A percentile compares a stretch with the other conserved stretches of the same genome.
These are phyloP conservation scores for Tubosaeta sp. DNA, from an alignment of 768 basidiomycete species.

Conservation along the genomic window DNA sequence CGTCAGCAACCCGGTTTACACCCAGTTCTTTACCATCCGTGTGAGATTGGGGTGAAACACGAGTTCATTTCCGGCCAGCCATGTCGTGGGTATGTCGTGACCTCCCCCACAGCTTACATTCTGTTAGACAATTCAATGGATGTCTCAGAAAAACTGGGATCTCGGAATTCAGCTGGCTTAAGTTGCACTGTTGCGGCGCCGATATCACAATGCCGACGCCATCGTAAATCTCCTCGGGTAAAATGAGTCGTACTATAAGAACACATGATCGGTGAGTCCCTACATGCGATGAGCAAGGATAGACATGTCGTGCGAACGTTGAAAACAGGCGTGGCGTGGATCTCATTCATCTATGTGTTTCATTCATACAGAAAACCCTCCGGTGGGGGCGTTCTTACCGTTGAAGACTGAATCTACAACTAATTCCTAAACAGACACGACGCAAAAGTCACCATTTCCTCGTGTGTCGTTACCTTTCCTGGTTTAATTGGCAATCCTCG, in stretches of 20 bases:
- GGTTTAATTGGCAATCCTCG: conserved; percentile 3
- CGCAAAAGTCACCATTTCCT: background rate
- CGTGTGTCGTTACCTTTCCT: conserved; percentile 4
- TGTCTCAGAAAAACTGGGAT: background rate
- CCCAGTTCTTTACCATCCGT: conserved; percentile 1
- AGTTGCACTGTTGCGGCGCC: background rate
- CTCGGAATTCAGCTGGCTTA: background rate
- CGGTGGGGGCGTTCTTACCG: conserved; percentile 1
- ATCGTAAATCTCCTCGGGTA: background rate
- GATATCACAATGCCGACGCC: background rate
- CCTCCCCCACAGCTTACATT: background rate
- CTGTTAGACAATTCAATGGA: background rate
- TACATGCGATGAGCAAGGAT: background rate
- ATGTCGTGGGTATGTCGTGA: background rate
- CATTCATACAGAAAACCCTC: conserved; percentile 6
- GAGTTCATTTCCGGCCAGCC: conserved; percentile 4
- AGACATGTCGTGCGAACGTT: background rate
- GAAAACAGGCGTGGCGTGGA: conserved; percentile 8
- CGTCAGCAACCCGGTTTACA: background rate
- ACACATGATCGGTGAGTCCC: background rate
- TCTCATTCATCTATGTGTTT: background rate
- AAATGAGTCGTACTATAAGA: background rate
- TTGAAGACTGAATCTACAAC: conserved; percentile 1
- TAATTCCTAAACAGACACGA: conserved; percentile 2
- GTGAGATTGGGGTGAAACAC: conserved; percentile 16